phyloP scores from a whole-genome alignment of 768 basidiomycete species.

The Porpolomopsis calyptriformis region DNA sequence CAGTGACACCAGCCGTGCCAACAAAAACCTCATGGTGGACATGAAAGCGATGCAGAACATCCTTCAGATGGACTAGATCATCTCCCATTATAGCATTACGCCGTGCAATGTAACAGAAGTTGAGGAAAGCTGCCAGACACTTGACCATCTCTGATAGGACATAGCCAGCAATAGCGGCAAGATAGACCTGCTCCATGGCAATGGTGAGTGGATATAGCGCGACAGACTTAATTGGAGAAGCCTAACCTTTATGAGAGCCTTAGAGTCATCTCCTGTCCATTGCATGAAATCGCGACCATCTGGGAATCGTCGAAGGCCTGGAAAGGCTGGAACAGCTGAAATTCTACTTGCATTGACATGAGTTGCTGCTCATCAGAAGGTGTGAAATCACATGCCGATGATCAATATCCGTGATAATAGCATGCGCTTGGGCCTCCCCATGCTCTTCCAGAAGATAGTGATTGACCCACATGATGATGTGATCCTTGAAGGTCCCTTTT shows the following conservation, averaged over 20 bases:
- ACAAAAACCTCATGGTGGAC: slow-evolving; percentile 10
- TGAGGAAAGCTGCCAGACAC: slow-evolving; percentile 12
- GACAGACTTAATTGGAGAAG: neutral
- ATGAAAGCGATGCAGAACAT: slow-evolving; percentile 8
- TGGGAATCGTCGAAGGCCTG: slow-evolving; percentile 6
- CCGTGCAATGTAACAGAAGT: slow-evolving; percentile 17
- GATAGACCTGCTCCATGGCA: slow-evolving; percentile 13
- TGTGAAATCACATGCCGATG: neutral
- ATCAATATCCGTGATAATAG: slow-evolving; percentile 26
- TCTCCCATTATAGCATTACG: slow-evolving; percentile 9
- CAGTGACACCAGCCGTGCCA: slow-evolving; percentile 6
- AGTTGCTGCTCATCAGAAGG: neutral
- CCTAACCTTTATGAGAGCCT: slow-evolving; percentile 8
- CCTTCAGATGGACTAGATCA: slow-evolving; percentile 4
- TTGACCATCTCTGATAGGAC: slow-evolving; percentile 11
- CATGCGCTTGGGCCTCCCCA: slow-evolving; percentile 13
- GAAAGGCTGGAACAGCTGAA: slow-evolving; percentile 3
- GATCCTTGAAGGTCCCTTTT: slow-evolving; percentile 33
- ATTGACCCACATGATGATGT: slow-evolving; percentile 26
- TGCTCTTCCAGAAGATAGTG: slow-evolving; percentile 19
- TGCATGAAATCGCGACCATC: slow-evolving; percentile 9
- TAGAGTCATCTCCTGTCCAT: slow-evolving; percentile 10
- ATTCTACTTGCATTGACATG: slow-evolving; percentile 4
- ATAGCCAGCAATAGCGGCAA: slow-evolving; percentile 13
- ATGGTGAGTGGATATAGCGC: neutral